Evolutionary conservation across 2,329 filamentous ascomycete species (phyloP).

Genomic region (Massarina eburnea): DNA sequence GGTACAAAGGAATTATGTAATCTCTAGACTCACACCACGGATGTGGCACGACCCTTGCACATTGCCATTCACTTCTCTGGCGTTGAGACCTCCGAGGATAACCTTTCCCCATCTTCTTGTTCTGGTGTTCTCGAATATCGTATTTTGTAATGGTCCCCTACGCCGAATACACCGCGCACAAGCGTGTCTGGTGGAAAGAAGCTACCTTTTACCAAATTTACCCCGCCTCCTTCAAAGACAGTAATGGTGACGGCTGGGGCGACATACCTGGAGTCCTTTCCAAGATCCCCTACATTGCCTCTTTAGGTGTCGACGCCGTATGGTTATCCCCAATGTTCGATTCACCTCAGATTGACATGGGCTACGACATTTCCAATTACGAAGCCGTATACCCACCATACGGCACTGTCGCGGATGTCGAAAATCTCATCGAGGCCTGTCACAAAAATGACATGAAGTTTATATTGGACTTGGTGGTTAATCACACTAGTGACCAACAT

Average conservation of each 20-base stretch:
- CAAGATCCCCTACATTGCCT: conserved; percentile 58
- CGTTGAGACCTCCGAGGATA: too few relatives aligned
- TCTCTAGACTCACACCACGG: too few relatives aligned
- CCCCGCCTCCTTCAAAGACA: conserved; percentile 52
- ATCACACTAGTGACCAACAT: conserved; percentile 74
- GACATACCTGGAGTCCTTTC: conserved; percentile 65
- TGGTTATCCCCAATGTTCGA: conserved; percentile 70
- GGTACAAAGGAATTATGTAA: too few relatives aligned
- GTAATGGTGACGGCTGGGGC: conserved; percentile 62
- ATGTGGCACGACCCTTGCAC: too few relatives aligned
- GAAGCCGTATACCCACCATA: conserved; percentile 66
- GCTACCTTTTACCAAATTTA: conserved; percentile 50
- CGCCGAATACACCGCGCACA: conserved; percentile 22
- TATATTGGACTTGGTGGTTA: conserved; percentile 75
- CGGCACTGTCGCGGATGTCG: conserved; percentile 67
- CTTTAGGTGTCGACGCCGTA: conserved; percentile 64
- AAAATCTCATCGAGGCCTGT: conserved; percentile 60
- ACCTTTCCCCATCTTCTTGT: too few relatives aligned
- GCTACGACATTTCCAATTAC: conserved; percentile 71
- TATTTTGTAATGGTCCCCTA: conserved; percentile 26
- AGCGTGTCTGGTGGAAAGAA: conserved; percentile 49
- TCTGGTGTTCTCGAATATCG: background rate
- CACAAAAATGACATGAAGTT: conserved; percentile 68
- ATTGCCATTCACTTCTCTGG: too few relatives aligned
- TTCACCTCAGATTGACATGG: conserved; percentile 68